phyloP scores from a whole-genome alignment of 2,329 filamentous ascomycete genomes.

The Sporothrix phasma region DNA sequence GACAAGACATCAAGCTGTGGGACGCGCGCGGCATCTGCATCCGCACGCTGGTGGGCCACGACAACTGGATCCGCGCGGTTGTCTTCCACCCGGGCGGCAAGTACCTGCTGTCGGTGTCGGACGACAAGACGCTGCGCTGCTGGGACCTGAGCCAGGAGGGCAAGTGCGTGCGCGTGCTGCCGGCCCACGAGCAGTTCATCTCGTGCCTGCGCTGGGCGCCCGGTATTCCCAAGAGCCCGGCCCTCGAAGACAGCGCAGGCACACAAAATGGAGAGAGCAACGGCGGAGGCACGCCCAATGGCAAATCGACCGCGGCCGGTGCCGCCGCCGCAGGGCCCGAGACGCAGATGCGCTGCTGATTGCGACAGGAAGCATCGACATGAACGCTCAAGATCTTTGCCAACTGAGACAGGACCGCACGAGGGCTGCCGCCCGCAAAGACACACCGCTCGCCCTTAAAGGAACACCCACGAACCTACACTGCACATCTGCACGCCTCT shows the following conservation, averaged over 20 bases:
- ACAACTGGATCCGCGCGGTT: slow-evolving; percentile 84
- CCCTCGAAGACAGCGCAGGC: slow-evolving; percentile 19
- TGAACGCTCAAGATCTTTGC: slow-evolving; percentile 73
- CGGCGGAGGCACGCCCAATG: slow-evolving; percentile 30
- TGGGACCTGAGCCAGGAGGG: slow-evolving; percentile 90
- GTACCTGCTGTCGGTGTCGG: slow-evolving; percentile 73
- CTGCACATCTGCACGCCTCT: no score
- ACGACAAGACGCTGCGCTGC: slow-evolving; percentile 87
- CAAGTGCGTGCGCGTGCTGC: slow-evolving; percentile 74
- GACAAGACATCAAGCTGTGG: slow-evolving; percentile 92
- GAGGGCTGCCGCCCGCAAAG: no score
- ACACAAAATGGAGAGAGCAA: slow-evolving; percentile 17
- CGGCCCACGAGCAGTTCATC: slow-evolving; percentile 74
- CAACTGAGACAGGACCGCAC: slow-evolving; percentile 30
- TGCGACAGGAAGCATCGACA: slow-evolving; percentile 77
- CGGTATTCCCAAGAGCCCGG: slow-evolving; percentile 52
- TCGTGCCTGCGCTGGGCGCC: slow-evolving; percentile 85
- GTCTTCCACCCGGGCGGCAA: slow-evolving; percentile 89
- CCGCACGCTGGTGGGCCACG: slow-evolving; percentile 76
- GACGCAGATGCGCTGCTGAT: slow-evolving; percentile 70
- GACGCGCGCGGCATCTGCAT: slow-evolving; percentile 75
- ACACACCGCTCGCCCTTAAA: no score
- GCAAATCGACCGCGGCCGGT: background rate
- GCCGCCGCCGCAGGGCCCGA: slow-evolving; percentile 25
- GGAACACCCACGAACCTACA: background rate